Base-by-base conservation (phyloP, 2,329 filamentous ascomycete species). In the Fusarium sp. region DNA sequence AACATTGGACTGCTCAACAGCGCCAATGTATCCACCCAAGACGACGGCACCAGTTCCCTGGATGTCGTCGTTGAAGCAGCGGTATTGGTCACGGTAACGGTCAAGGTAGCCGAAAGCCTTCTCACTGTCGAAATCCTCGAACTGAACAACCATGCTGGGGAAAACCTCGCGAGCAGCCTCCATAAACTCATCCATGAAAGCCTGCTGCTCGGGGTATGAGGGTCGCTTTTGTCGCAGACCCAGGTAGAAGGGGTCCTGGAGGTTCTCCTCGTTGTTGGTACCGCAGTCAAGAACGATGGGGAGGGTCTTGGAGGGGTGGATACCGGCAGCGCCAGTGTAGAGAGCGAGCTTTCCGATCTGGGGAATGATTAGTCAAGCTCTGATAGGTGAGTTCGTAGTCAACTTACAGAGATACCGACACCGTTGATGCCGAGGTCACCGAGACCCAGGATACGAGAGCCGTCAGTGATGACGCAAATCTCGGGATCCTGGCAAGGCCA, bases 171-270 rank as follows among this genome's bases (percentile, higher is more conserved):
- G 92, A 66, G 93, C 88, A 60, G 96, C 95, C 76, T 89, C 88
- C 96, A 99, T 98, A 85, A 99, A 91, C 85, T 98, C 96, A 78
- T 98, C 96, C 85, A 98, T 89, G 82, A 98, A 98, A 71, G 93
- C 93, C 79, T 91, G 90, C 83, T 97, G 93, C 75, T 95, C 90
- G 55, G 91, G 87, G 21, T 91, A 83, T 10, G 91, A 86, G 56
- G 95, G 88, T 78, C 97, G 95, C 82, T 92, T 92, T 74, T 92
- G 88, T 76, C 94, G 90, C 75, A 94, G 92, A 75, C 96, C 96
- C 78, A 98, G 89, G 85, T 98, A 99, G 37, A 98, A 86, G 47
- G 89, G 89, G 74, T 91, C 89, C 75, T 84, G 86, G 62, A 91
- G 83, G 80, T 91, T 90, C 66, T 79, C 77, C 82, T 91, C 89